Percentiles rank a stretch among this genome's conserved stretches.
Conservation (phyloP, 768 basidiomycete genomes). For the Termitomyces sp. region DNA sequence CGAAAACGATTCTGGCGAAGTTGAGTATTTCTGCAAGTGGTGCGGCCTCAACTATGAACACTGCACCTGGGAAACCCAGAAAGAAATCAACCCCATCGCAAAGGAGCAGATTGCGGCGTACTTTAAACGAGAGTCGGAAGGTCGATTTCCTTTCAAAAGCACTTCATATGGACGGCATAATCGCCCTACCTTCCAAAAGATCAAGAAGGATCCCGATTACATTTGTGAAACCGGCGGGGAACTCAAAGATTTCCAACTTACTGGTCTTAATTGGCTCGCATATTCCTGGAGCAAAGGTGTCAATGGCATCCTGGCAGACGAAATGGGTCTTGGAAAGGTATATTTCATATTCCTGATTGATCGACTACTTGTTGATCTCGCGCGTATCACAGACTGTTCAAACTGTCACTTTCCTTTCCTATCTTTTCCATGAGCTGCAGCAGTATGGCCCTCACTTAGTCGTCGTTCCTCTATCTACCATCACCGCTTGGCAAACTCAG, state of each 20-base stretch:
- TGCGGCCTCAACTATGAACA: slow-evolving; percentile 88
- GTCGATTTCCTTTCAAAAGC: slow-evolving; percentile 86
- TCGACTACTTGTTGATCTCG: slow-evolving; percentile 3
- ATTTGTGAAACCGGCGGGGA: slow-evolving; percentile 72
- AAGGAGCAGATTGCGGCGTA: slow-evolving; percentile 78
- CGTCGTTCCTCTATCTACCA: slow-evolving; percentile 96
- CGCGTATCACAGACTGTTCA: slow-evolving; percentile 71
- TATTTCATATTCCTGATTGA: slow-evolving; percentile 5
- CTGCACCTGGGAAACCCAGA: slow-evolving; percentile 90
- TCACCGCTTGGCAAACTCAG: slow-evolving; percentile 97
- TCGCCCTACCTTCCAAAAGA: slow-evolving; percentile 79
- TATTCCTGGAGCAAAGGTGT: slow-evolving; percentile 94
- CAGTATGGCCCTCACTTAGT: slow-evolving; percentile 98
- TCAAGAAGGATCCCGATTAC: slow-evolving; percentile 86
- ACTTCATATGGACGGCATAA: slow-evolving; percentile 56
- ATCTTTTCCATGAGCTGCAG: slow-evolving; percentile 86
- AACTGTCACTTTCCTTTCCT: slow-evolving; percentile 92
- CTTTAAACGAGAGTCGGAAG: slow-evolving; percentile 70
- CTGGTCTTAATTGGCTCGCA: slow-evolving; percentile 97
- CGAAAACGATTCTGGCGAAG: slow-evolving; percentile 51
- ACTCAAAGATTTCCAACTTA: slow-evolving; percentile 97
- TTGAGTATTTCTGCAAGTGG: slow-evolving; percentile 98
- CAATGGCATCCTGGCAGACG: slow-evolving; percentile 97
- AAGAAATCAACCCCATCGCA: slow-evolving; percentile 76
- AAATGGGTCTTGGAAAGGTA: slow-evolving; percentile 99